Evolutionary conservation across 202 grass and related monocot genomes (phyloP), one percentile per base, ranked within the genome.

Genomic region (Musa balbisiana): DNA sequence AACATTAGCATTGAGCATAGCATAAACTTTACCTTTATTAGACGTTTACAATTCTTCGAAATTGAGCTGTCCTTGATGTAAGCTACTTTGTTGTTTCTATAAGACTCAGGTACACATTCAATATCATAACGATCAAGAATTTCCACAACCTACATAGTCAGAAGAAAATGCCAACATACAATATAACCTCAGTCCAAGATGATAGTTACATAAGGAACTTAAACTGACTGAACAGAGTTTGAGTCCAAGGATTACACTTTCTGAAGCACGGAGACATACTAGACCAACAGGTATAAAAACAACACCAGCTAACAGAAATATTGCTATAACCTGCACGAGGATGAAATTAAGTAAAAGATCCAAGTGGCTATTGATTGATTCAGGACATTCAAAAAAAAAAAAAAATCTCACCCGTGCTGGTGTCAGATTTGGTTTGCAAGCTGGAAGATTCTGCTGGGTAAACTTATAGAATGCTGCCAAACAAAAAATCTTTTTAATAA

Each of bases 371-470:
- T 51, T 0, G 11, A 73, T 49, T 64, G 64, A 74, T 70, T 15
- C 17, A 76, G 2, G 55, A 82, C 76, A 43, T 19, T 58, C 56
- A 73, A 65, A 26, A 54, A 43, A 64, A 21, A 64, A 54, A 51
- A 78, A 52, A 17, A 21, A 85, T 64, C 85, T 90, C 86, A 99
- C 95, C 76, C 76, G 87, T 81, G 91, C 85, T 76, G 91, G 76
- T 67, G 95, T 90, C 71, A 92, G 88, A 88, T 85, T 81, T 0
- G 83, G 89, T 64, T 90, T 99, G 85, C 95, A 99, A 82, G 88
- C 78, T 66, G 91, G 85, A 78, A 98, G 87, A 76, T 94, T 93
- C 76, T 99, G 91, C 78, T 99, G 89, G 72, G 89, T 99, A 71
- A 99, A 99, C 58, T 27, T 90, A 80, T 92, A 88, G 68, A 90